phyloP scores from a whole-genome alignment of 805 yeast species.

The Wickerhamiella sorbophila region DNA sequence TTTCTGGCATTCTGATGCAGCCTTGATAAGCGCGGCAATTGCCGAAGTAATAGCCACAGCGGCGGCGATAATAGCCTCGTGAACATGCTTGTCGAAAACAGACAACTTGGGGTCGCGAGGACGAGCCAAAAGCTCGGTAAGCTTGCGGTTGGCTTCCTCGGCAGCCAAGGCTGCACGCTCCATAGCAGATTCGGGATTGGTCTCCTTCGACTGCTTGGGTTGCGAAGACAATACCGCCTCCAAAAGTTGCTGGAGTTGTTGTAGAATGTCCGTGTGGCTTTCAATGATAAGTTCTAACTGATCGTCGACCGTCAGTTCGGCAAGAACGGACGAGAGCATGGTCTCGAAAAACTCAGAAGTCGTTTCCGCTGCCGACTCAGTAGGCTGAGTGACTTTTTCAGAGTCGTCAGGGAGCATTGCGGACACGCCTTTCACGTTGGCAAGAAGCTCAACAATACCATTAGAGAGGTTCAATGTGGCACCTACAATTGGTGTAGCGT shows the following conservation, averaged over 20 bases:
- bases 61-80: slow-evolving; percentile 61
- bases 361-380: slow-evolving; percentile 44
- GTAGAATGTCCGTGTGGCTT: slow-evolving; percentile 62
- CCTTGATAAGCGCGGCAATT: slow-evolving; percentile 51
- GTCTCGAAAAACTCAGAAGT: slow-evolving; percentile 49
- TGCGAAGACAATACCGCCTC: slow-evolving; percentile 43
- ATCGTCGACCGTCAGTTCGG: slow-evolving; percentile 36
- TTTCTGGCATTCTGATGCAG: slow-evolving; percentile 67
- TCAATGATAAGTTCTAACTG: slow-evolving; percentile 65
- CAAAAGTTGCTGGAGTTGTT: slow-evolving; percentile 45
- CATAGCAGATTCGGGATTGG: slow-evolving; percentile 66
- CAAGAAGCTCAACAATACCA: slow-evolving; percentile 45
- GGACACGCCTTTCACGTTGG: slow-evolving; percentile 56
- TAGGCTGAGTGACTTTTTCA: slow-evolving; percentile 35
- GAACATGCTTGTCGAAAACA: slow-evolving; percentile 49
- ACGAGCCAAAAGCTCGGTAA: slow-evolving; percentile 36
- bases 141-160: slow-evolving; percentile 45
- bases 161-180: slow-evolving; percentile 57
- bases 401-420: slow-evolving; percentile 34
- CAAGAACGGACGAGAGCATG: slow-evolving; percentile 39
- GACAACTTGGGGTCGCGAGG: slow-evolving; percentile 38
- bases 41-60: slow-evolving; percentile 73
- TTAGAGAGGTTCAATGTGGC: slow-evolving; percentile 50
- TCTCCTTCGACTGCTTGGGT: slow-evolving; percentile 33
- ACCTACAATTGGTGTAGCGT: slow-evolving; percentile 39